Evolutionary conservation across 495 filamentous ascomycete species (phyloP).

Genomic region (Letharia lupina): DNA sequence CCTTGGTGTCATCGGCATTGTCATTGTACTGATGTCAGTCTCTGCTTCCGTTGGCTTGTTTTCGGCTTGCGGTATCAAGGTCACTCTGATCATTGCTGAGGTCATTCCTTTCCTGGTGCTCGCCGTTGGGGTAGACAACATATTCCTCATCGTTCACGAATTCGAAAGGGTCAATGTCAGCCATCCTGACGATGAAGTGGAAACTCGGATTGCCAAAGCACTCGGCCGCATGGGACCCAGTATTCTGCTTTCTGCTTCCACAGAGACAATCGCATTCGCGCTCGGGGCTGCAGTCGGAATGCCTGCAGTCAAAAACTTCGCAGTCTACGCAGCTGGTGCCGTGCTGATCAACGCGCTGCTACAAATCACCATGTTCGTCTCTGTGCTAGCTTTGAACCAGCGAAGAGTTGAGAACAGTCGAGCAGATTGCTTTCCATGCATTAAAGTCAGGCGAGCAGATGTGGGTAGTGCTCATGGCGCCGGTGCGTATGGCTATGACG

Average conservation of each 20-base stretch:
- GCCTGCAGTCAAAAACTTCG: constrained; percentile 96
- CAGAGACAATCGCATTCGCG: constrained; percentile 87
- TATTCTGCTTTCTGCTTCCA: constrained; percentile 88
- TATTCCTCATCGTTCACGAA: constrained; percentile 96
- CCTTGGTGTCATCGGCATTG: constrained; percentile 80
- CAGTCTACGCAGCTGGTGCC: constrained; percentile 89
- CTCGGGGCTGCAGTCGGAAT: constrained; percentile 91
- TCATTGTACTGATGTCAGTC: constrained; percentile 96
- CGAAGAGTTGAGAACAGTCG: constrained; percentile 72
- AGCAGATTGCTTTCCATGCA: constrained; percentile 89
- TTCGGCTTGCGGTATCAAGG: constrained; percentile 80
- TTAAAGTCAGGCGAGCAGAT: constrained; percentile 61
- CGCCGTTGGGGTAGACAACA: constrained; percentile 96
- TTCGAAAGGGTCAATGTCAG: constrained; percentile 91
- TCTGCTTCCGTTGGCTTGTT: constrained; percentile 90
- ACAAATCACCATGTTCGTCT: constrained; percentile 93
- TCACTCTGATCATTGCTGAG: constrained; percentile 94
- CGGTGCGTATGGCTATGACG: constrained; percentile 53
- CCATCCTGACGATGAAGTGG: constrained; percentile 76
- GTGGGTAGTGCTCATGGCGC: constrained; percentile 43
- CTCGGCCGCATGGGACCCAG: constrained; percentile 92
- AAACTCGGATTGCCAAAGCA: constrained; percentile 72
- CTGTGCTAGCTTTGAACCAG: constrained; percentile 86
- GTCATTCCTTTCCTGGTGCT: constrained; percentile 96
- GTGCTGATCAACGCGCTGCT: constrained; percentile 94